Percentiles rank a stretch among this genome's conserved stretches.
Evolutionary conservation across 441 rosid species (phyloP).

Genomic region (Adansonia madagascariensis): DNA sequence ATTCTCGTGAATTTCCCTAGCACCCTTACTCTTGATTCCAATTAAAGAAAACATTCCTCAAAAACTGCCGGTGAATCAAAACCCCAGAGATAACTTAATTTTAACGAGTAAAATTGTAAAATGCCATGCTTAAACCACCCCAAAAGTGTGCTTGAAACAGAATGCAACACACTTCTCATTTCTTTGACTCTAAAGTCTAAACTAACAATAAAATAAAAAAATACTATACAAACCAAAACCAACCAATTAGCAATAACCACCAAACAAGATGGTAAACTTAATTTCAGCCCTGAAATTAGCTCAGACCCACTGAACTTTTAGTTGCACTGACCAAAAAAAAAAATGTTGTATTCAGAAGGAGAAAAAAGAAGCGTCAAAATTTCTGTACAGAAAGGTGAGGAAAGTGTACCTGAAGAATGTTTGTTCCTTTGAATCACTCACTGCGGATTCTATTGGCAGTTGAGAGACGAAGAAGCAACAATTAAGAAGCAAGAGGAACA

Average conservation of each 20-base stretch:
- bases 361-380: background rate
- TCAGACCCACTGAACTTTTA: background rate
- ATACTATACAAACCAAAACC: background rate
- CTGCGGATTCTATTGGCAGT: background rate
- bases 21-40: background rate
- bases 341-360: background rate
- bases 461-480: slow-evolving; percentile 14
- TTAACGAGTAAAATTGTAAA: background rate
- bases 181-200: background rate
- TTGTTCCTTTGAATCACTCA: background rate
- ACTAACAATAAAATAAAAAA: slow-evolving; percentile 7
- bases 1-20: background rate
- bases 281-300: background rate
- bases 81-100: background rate
- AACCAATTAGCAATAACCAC: background rate
- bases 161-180: background rate
- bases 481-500: background rate
- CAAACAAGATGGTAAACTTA: background rate
- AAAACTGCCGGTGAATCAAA: background rate
- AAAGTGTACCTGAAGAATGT: slow-evolving; percentile 8
- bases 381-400: background rate
- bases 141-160: slow-evolving; percentile 4
- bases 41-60: background rate
- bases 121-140: background rate
- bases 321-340: background rate